Evolutionary conservation across 352 stramenopile genomes (phyloP), one percentile per base, ranked within the genome.

Genomic region (Globisporangium uncinulatum): DNA sequence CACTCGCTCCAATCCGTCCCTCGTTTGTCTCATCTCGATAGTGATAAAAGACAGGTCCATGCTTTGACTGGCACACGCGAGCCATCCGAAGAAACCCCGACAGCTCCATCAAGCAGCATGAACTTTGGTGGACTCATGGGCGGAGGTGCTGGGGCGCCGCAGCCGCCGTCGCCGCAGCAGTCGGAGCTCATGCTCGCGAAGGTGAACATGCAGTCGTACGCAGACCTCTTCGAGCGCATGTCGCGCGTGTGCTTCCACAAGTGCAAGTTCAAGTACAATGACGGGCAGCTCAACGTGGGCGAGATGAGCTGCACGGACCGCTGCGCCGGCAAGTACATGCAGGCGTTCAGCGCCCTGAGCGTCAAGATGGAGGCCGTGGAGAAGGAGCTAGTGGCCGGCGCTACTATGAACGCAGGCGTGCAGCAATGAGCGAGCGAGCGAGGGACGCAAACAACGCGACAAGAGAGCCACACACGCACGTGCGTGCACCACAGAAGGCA

Each of bases 291-390:
- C 9, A 96, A 97, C 55, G 83, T 99, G 32, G 96, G 95, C 64
- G 96, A 99, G 82, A 98, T 99, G 94, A 97, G 79, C 70, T 99
- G 96, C 78, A 96, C 97, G 59, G 96, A 99, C 83, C 90, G 96
- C 64, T 99, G 96, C 70, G 91, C 97, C 34, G 82, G 90, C 58
- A 99, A 99, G 76, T 99, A 99, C 79, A 94, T 99, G 76, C 92
- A 99, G 69, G 79, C 92, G 32, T 97, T 98, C 67, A 93, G 97
- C 67, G 86, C 93, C 46, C 79, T 99, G 46, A 93, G 94, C 45
- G 77, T 94, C 63, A 96, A 98, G 58, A 89, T 99, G 71, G 90
- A 97, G 65, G 88, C 97, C 65, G 91, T 98, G 17, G 96, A 98
- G 75, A 89, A 98, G 73, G 81, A 93, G 51, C 91, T 95, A 61